Conservation (phyloP, 495 filamentous ascomycete species). For the Trichoderma gamsii region DNA sequence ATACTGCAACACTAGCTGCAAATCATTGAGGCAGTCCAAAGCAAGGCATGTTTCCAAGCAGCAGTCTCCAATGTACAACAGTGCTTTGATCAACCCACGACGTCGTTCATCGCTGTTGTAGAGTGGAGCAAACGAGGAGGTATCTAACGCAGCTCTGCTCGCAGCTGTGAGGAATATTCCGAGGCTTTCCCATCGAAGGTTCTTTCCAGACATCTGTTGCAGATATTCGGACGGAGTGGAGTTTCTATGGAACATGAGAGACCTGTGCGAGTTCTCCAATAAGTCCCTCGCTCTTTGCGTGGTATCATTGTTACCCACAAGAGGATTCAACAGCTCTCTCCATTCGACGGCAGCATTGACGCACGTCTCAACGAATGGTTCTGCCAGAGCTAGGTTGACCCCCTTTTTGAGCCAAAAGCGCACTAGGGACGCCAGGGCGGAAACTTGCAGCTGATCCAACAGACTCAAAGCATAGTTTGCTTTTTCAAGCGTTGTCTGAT, state of each 20-base stretch:
- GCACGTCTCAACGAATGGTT: neutral
- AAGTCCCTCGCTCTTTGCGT: conserved; percentile 21
- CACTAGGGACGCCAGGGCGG: conserved; percentile 3
- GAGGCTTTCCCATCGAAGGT: conserved; percentile 39
- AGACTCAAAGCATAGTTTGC: conserved; percentile 1
- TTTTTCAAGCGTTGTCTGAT: neutral
- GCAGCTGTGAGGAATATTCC: conserved; percentile 37
- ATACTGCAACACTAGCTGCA: conserved; percentile 41
- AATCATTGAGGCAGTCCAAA: conserved; percentile 39
- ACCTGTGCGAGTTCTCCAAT: conserved; percentile 31
- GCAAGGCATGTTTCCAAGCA: conserved; percentile 36
- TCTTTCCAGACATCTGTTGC: conserved; percentile 31
- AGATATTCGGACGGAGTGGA: conserved; percentile 28
- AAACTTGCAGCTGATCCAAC: neutral
- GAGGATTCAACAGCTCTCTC: neutral
- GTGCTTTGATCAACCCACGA: conserved; percentile 27
- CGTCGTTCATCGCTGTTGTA: conserved; percentile 29
- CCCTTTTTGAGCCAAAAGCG: conserved; percentile 8
- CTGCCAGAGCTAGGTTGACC: neutral
- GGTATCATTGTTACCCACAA: neutral
- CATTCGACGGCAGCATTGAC: neutral
- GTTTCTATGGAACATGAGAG: conserved; percentile 23
- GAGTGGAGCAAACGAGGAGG: conserved; percentile 29
- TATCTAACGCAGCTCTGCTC: conserved; percentile 33
- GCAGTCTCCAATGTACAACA: conserved; percentile 29